phyloP scores from a whole-genome alignment of 768 basidiomycete genomes.

The Hirschioporus abietinus region DNA sequence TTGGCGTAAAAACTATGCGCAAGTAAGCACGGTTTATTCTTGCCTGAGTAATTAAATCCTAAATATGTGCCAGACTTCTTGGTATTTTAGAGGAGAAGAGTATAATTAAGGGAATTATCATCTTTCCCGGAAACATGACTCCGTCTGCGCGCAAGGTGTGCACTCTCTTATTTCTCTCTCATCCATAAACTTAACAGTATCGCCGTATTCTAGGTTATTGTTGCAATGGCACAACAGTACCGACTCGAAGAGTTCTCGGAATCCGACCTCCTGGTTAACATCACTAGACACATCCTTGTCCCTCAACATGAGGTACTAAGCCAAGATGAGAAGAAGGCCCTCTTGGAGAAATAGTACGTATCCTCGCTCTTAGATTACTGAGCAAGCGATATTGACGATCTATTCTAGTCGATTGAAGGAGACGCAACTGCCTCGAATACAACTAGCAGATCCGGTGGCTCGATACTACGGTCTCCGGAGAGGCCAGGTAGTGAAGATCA shows the following conservation, averaged over 20 bases:
- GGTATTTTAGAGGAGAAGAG: conserved; percentile 87
- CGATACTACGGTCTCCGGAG: conserved; percentile 94
- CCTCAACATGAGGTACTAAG: conserved; percentile 88
- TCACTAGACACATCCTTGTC: conserved; percentile 92
- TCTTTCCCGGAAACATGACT: conserved; percentile 95
- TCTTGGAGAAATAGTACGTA: conserved; percentile 91
- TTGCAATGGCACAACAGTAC: conserved; percentile 82
- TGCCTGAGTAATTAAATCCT: not conserved
- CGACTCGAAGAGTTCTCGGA: conserved; percentile 95
- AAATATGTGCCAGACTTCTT: conserved; percentile 55
- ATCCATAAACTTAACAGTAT: conserved; percentile 12
- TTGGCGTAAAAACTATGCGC: conserved; percentile 96
- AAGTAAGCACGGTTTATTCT: conserved; percentile 53
- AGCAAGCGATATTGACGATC: conserved; percentile 11
- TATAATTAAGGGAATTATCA: conserved; percentile 88
- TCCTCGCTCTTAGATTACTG: conserved; percentile 5
- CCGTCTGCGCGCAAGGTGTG: conserved; percentile 90
- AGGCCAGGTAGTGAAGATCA: conserved; percentile 98
- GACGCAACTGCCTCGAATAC: conserved; percentile 95
- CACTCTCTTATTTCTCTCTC: conserved; percentile 3
- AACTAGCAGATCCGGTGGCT: conserved; percentile 95
- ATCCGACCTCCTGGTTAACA: conserved; percentile 94
- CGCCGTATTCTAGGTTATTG: conserved; percentile 63
- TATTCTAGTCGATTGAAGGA: conserved; percentile 84
- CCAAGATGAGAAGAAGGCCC: conserved; percentile 75